These are phyloP conservation scores for Lasiosphaeria miniovina DNA, from an alignment of 495 filamentous ascomycete species.

Conservation along the genomic window DNA sequence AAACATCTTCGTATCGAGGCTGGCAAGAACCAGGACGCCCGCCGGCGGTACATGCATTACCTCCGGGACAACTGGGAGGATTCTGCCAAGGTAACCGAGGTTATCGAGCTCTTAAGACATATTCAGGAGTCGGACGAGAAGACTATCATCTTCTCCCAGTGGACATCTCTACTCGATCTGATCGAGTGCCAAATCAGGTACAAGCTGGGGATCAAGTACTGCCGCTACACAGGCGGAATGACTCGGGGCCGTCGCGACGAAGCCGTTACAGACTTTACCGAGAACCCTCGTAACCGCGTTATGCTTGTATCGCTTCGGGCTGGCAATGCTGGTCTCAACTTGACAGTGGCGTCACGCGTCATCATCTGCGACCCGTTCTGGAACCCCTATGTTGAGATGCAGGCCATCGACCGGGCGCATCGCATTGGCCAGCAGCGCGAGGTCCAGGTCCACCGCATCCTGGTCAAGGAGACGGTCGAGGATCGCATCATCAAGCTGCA, in stretches of 20 bases:
- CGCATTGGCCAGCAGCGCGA: conserved; percentile 76
- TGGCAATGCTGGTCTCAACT: conserved; percentile 87
- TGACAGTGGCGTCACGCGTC: conserved; percentile 81
- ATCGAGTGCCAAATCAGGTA: conserved; percentile 79
- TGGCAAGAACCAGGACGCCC: conserved; percentile 57
- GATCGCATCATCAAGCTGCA: conserved; percentile 87
- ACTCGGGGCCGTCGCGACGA: conserved; percentile 61
- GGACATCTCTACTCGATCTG: conserved; percentile 87
- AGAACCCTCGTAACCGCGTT: conserved; percentile 61
- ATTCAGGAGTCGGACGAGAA: conserved; percentile 58
- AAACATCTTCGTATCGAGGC: conserved; percentile 51
- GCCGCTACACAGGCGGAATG: conserved; percentile 90
- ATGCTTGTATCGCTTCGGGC: conserved; percentile 89
- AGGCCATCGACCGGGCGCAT: conserved; percentile 91
- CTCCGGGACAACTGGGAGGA: conserved; percentile 66
- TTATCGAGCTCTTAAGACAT: conserved; percentile 60
- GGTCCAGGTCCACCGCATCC: conserved; percentile 77
- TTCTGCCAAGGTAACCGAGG: conserved; percentile 77
- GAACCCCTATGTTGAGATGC: conserved; percentile 94
- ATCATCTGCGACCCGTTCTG: conserved; percentile 95
- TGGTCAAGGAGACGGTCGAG: conserved; percentile 78
- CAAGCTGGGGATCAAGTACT: conserved; percentile 54
- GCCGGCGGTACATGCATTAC: conserved; percentile 59
- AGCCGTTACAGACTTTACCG: conserved; percentile 70
- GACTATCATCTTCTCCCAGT: conserved; percentile 91